Evolutionary conservation across 1,284 basidiomycete genomes (phyloP), one percentile per base, ranked within the genome.

Genomic region (Ceratobasidium sp.): DNA sequence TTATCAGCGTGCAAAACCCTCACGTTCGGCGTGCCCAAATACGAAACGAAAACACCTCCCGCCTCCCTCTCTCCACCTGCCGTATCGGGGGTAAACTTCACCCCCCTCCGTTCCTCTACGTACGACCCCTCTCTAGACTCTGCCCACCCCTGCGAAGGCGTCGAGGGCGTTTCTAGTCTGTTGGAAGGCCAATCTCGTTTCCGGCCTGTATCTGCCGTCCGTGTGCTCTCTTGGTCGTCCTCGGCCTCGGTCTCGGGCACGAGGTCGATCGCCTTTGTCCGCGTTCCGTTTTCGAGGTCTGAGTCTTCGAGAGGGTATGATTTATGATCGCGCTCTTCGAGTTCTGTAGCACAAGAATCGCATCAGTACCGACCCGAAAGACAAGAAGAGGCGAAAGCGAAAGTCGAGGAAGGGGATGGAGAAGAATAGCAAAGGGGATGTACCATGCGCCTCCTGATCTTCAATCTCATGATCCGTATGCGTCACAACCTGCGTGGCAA

Each of bases 401-500:
- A n/a, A n/a, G n/a, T n/a, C n/a, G n/a, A n/a, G n/a, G n/a, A 21
- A 32, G 23, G 14, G 28, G 16, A 58, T 23, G 9, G 44, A 5
- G 14, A 14, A 47, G 16, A 41, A 35, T 5, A 6, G 23, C 21
- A 21, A 32, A 26, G 28, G 6, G 21, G 13, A 58, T 54, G 13
- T 13, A 70, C 67, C 67, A 38, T 70, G 67, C 6, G 67, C 67
- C 55, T 70, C 67, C 8, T 70, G 67, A 38, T 59, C 67, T 58
- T 58, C 55, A 11, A 70, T 59, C 44, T 70, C 67, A 44, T 59
- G 14, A 38, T 70, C 67, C 11, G 67, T 49, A 28, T 59, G 67
- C 14, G 67, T 70, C 16, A 70, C 32, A 5, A 70, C 55, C 18
- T 70, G 54, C 6, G 67, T 70, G 14, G 67, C 67, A 58, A 70